Conservation (phyloP, 257 asterid species). For the Penstemon barbatus region DNA sequence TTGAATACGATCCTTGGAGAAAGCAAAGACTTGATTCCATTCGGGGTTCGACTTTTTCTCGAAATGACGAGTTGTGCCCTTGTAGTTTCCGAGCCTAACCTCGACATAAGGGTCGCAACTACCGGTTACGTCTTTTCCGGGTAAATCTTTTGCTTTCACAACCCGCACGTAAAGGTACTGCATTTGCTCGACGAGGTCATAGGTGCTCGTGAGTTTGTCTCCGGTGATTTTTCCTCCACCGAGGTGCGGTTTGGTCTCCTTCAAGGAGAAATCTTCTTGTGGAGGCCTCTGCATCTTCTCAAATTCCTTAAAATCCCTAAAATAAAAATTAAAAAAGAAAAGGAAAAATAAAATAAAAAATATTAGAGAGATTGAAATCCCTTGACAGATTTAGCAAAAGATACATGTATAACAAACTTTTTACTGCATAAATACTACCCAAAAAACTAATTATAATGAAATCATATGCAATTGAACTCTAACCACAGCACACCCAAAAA, state of each 20-base stretch:
- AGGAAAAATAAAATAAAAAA: not conserved
- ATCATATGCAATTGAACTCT: no score
- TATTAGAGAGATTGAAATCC: not conserved
- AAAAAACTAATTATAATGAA: no score
- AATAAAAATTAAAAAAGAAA: not conserved
- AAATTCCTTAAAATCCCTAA: slow-evolving; percentile 31
- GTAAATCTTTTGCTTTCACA: slow-evolving; percentile 68
- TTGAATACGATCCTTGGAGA: slow-evolving; percentile 68
- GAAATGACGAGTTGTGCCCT: slow-evolving; percentile 64
- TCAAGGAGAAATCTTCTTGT: slow-evolving; percentile 53
- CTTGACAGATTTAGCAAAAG: slow-evolving; percentile 1
- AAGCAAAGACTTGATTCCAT: slow-evolving; percentile 72
- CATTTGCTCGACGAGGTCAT: slow-evolving; percentile 83
- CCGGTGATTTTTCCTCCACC: slow-evolving; percentile 74
- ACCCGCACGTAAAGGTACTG: slow-evolving; percentile 73
- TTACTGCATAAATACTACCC: no score
- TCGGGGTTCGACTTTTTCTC: slow-evolving; percentile 71
- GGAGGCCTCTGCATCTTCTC: slow-evolving; percentile 61
- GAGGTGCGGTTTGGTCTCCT: slow-evolving; percentile 65
- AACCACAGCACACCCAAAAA: no score
- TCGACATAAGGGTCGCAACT: slow-evolving; percentile 68
- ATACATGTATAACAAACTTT: not conserved
- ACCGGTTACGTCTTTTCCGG: slow-evolving; percentile 63
- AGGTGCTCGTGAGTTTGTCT: slow-evolving; percentile 69
- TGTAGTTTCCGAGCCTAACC: slow-evolving; percentile 66